Evolutionary conservation across 148 eudicot genomes (phyloP).

Genomic region (Euryodendron excelsum): DNA sequence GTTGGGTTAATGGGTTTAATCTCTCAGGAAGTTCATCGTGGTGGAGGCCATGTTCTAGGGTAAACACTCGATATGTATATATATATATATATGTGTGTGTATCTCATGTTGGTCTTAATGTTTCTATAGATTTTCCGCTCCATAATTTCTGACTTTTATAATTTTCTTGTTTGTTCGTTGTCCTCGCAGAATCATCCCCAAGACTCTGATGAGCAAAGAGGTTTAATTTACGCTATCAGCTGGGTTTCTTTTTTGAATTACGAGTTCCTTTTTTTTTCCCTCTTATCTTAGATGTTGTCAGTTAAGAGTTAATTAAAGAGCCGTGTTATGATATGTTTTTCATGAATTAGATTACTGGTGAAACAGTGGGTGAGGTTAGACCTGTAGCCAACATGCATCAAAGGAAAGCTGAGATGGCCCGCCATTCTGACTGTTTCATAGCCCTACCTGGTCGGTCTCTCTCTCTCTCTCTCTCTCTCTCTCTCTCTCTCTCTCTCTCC

Average conservation of each 20-base stretch:
- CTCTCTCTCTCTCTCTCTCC: not conserved
- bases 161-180: not conserved
- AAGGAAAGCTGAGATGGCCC: slow-evolving; percentile 76
- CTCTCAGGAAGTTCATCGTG: slow-evolving; percentile 63
- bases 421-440: slow-evolving; percentile 70
- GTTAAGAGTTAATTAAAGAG: too few species aligned
- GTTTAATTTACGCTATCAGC: slow-evolving; percentile 12
- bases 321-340: not conserved
- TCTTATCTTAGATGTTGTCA: too few species aligned
- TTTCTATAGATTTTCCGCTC: not conserved
- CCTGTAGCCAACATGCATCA: slow-evolving; percentile 68
- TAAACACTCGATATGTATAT: slow-evolving; percentile 21
- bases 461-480: not conserved
- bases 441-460: slow-evolving; percentile 63
- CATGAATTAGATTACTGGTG: slow-evolving; percentile 50
- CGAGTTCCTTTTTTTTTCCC: too few species aligned
- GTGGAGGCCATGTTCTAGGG: slow-evolving; percentile 80
- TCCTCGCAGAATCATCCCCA: slow-evolving; percentile 42
- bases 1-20: slow-evolving; percentile 79
- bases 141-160: not conserved
- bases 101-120: not conserved
- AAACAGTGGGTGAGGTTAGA: slow-evolving; percentile 57
- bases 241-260: not conserved
- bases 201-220: slow-evolving; percentile 51
- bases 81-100: too few species aligned